phyloP scores from a whole-genome alignment of 495 filamentous ascomycete species.

The Tricharina praecox region DNA sequence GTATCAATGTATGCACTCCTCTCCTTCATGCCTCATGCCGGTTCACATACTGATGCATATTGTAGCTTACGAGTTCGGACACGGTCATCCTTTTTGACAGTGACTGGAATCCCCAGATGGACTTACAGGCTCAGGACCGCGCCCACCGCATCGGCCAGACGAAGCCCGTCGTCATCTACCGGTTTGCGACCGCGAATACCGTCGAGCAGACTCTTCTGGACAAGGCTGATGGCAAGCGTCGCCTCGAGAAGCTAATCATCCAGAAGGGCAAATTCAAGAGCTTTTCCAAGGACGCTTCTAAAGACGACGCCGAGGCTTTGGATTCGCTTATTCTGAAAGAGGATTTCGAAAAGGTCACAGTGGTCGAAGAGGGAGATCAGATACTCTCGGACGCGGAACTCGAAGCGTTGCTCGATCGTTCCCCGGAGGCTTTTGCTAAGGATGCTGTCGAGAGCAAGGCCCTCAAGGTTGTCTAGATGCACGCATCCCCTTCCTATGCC shows the following conservation, averaged over 20 bases:
- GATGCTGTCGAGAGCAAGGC: constrained; percentile 44
- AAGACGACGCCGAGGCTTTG: constrained; percentile 39
- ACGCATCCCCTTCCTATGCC: too few species aligned
- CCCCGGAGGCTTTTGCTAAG: constrained; percentile 63
- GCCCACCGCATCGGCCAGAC: constrained; percentile 91
- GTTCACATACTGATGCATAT: background rate
- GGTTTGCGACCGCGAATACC: constrained; percentile 80
- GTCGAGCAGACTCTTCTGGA: constrained; percentile 79
- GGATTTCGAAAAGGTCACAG: constrained; percentile 41
- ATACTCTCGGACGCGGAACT: constrained; percentile 66
- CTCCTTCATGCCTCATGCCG: background rate
- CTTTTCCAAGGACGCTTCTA: constrained; percentile 33
- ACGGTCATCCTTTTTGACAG: constrained; percentile 61
- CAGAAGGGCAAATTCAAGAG: constrained; percentile 64
- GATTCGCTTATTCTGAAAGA: constrained; percentile 43
- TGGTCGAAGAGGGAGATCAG: constrained; percentile 38
- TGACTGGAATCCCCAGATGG: constrained; percentile 97
- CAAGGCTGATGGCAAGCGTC: constrained; percentile 81
- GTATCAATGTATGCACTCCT: constrained; percentile 50
- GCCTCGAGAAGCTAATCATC: constrained; percentile 86
- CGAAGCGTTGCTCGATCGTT: constrained; percentile 63
- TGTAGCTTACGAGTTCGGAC: constrained; percentile 38
- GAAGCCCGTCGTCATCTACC: constrained; percentile 82
- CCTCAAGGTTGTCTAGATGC: constrained; percentile 54
- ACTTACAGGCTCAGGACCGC: constrained; percentile 89